Percentiles rank a stretch among this genome's conserved stretches.
phyloP scores from a whole-genome alignment of 2,329 filamentous ascomycete species.

The Aspergillus puulaauensis region DNA sequence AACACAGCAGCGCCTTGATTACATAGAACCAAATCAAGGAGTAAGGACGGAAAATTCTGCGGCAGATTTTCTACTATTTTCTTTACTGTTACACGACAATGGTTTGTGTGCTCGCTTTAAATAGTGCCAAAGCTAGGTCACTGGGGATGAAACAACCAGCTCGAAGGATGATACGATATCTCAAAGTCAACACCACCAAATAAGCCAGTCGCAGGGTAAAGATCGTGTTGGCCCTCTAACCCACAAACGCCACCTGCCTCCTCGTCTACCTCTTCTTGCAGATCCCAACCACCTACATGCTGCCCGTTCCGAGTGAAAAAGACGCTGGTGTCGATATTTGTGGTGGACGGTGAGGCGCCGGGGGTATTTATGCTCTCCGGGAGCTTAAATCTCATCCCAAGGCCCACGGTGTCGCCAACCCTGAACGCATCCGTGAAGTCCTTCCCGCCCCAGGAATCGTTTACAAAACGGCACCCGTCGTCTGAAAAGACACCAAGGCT shows the following conservation, averaged over 20 bases:
- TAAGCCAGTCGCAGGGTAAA: constrained; percentile 60
- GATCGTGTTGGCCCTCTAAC: constrained; percentile 66
- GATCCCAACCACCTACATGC: constrained; percentile 55
- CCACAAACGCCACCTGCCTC: constrained; percentile 61
- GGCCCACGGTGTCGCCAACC: constrained; percentile 56
- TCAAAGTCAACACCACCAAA: constrained; percentile 65
- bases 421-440: constrained; percentile 57
- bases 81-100: neutral
- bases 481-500: constrained; percentile 63
- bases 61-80: neutral
- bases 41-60: neutral
- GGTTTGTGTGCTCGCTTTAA: neutral
- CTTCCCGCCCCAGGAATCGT: constrained; percentile 59
- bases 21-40: neutral
- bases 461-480: constrained; percentile 63
- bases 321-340: constrained; percentile 47
- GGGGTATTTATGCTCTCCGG: constrained; percentile 39
- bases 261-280: constrained; percentile 59
- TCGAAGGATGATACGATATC: constrained; percentile 49
- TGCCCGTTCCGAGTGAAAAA: constrained; percentile 62
- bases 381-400: constrained; percentile 56
- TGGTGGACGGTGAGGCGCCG: constrained; percentile 4
- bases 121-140: neutral
- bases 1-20: neutral
- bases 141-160: constrained; percentile 44